Evolutionary conservation across 768 basidiomycete species (phyloP).

Genomic region (Suillus hirtellus): DNA sequence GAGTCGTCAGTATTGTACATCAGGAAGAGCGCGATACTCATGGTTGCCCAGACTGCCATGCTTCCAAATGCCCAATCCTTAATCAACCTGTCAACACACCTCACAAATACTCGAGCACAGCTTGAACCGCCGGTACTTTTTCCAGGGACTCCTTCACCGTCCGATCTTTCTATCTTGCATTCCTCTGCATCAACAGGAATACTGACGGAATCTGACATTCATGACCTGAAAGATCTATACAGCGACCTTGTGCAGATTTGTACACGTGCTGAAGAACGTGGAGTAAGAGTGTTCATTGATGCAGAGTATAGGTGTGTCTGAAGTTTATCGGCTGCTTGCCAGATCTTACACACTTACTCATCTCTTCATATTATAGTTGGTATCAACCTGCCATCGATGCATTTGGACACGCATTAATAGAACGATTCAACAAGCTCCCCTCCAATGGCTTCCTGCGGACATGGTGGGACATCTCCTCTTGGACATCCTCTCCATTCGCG

Average conservation of each 20-base stretch:
- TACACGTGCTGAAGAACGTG: constrained; percentile 54
- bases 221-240: constrained; percentile 59
- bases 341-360: background rate
- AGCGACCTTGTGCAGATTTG: constrained; percentile 67
- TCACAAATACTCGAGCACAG: constrained; percentile 44
- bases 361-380: constrained; percentile 41
- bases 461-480: background rate
- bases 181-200: constrained; percentile 18
- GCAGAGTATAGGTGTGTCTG: constrained; percentile 71
- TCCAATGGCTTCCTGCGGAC: background rate
- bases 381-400: constrained; percentile 83
- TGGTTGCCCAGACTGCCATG: constrained; percentile 57
- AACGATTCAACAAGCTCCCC: constrained; percentile 63
- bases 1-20: constrained; percentile 23
- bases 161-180: constrained; percentile 59
- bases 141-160: constrained; percentile 63
- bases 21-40: background rate
- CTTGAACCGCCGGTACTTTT: constrained; percentile 47
- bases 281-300: constrained; percentile 76
- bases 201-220: constrained; percentile 58
- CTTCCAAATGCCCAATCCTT: constrained; percentile 63
- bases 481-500: background rate
- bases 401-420: constrained; percentile 70
- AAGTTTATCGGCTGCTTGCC: background rate
- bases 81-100: constrained; percentile 59